Evolutionary conservation across 805 yeast genomes (phyloP), one percentile per base, ranked within the genome.

Genomic region (Wickerhamiella alocasiicola): DNA sequence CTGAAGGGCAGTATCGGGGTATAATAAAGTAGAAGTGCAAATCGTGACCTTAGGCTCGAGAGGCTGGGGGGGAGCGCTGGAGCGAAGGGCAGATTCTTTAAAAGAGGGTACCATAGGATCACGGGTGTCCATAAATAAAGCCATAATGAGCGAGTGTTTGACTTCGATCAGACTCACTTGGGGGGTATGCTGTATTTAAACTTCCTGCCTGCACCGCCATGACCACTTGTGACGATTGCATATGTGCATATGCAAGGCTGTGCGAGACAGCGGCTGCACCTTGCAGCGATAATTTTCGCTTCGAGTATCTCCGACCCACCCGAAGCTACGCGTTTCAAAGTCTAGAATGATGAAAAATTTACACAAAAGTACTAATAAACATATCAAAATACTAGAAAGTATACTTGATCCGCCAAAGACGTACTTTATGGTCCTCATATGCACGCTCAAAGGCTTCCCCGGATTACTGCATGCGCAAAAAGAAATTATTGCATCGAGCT

Each of bases 1-100:
- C 16, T 62, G 46, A 3, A 64, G 63, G 4, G 64, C 64, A 12
- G 64, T 60, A 46, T 60, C 65, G 19, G 65, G 59, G 41, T 55
- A 60, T 38, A 60, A 47, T 37, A 60, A 46, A 27, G 57, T 53
- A 15, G 45, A 30, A 9, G 39, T 27, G 9, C 38, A 27, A 27
- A 20, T 11, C 9, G 31, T 15, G 35, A 37, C 33, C 15, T 15
- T 11, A 20, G 41, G 41, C 20, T 32, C 36, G 18, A 32, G 36
- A 15, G 36, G 36, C 18, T 19, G 26, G 16, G 36, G 36, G 5
- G 29, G 28, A 6, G 25, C 28, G 34, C 38, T 31, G 17, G 41
- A 20, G 27, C 44, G 41, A 26, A 26, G 24, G 2, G 44, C 44
- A 7, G 44, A 42, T 23, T 42, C 44, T 13, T 24, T 31, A 26